Percentiles rank a stretch among this genome's conserved stretches.
phyloP scores from a whole-genome alignment of 176 grass and related monocot genomes.

The Bothriochloa decipiens region DNA sequence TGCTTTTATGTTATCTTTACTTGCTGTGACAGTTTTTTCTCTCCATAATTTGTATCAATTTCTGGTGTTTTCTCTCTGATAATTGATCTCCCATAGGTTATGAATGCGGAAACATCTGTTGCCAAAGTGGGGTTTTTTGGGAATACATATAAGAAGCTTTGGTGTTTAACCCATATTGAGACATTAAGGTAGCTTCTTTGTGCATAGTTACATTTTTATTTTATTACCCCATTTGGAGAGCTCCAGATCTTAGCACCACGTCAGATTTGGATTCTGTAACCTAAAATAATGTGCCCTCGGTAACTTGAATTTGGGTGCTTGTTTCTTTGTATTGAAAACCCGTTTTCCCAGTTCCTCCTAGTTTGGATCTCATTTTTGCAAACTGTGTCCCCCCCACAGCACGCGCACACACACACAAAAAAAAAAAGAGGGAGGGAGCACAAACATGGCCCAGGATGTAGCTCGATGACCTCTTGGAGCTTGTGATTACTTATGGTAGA shows the following conservation, averaged over 20 bases:
- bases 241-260: neutral
- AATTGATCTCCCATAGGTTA: constrained; percentile 64
- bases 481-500: no score
- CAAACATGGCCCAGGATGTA: no score
- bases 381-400: no score
- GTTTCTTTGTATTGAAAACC: no score
- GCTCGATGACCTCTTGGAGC: neutral
- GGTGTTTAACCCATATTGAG: constrained; percentile 97
- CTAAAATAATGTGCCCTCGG: neutral
- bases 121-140: constrained; percentile 85
- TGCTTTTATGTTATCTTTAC: neutral
- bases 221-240: neutral
- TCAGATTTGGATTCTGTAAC: neutral
- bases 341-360: no score
- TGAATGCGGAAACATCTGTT: constrained; percentile 95
- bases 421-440: no score
- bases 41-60: neutral
- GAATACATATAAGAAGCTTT: constrained; percentile 75
- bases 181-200: constrained; percentile 72
- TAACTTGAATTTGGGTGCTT: neutral
- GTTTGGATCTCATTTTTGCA: neutral
- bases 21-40: constrained; percentile 13
- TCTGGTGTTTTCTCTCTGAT: constrained; percentile 7
- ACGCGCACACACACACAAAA: no score
- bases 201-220: neutral